These are phyloP conservation scores for Pseudogymnoascus sp. DNA, from an alignment of 2,329 filamentous ascomycete genomes.

Conservation along the genomic window DNA sequence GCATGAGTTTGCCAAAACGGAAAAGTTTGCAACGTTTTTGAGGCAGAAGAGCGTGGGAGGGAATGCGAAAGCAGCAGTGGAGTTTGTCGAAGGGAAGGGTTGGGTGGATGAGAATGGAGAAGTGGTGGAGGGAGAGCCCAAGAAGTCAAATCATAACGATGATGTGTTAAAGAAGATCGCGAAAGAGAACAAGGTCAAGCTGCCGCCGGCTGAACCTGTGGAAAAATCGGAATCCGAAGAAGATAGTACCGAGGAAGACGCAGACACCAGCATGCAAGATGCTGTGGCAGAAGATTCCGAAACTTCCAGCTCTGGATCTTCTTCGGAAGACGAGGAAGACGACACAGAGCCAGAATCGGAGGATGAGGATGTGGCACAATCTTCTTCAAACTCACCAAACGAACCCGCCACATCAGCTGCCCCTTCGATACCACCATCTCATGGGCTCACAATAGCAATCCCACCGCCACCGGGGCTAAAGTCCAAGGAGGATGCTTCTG, in stretches of 20 bases:
- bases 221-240: slow-evolving; percentile 9
- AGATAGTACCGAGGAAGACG: slow-evolving; percentile 11
- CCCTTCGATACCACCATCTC: slow-evolving; percentile 47
- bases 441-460: slow-evolving; percentile 31
- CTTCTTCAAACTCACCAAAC: slow-evolving; percentile 21
- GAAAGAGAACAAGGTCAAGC: not conserved
- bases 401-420: slow-evolving; percentile 42
- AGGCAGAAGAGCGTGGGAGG: slow-evolving; percentile 43
- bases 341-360: slow-evolving; percentile 13
- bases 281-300: slow-evolving; percentile 14
- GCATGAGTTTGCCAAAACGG: slow-evolving; percentile 84
- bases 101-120: slow-evolving; percentile 79
- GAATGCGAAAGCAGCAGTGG: slow-evolving; percentile 39
- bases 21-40: slow-evolving; percentile 75
- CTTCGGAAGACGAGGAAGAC: slow-evolving; percentile 22
- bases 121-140: slow-evolving; percentile 53
- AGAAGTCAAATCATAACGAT: slow-evolving; percentile 21
- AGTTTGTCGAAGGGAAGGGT: slow-evolving; percentile 76
- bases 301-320: slow-evolving; percentile 23
- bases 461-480: slow-evolving; percentile 39
- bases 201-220: not conserved
- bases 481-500: slow-evolving; percentile 31
- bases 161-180: slow-evolving; percentile 9
- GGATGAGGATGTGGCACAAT: slow-evolving; percentile 11
- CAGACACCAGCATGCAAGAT: not conserved